Percentiles rank a stretch among this genome's conserved stretches.
Conservation (phyloP, 192 early-diverging fungal species). For the Entrophospora sp. region DNA sequence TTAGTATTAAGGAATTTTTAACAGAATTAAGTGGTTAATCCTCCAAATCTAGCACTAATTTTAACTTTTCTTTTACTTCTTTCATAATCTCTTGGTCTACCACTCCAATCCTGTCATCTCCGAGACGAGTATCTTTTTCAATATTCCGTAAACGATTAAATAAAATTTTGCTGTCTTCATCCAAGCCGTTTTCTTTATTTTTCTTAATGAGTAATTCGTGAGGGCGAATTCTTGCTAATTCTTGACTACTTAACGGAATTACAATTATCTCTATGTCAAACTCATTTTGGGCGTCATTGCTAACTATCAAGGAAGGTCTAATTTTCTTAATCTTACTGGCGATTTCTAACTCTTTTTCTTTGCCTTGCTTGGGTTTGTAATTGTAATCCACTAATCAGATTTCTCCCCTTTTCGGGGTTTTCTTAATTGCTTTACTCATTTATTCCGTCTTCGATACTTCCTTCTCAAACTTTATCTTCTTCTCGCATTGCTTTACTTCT, state of each 20-base stretch:
- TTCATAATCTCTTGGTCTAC: not conserved
- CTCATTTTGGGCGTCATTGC: conserved; percentile 5
- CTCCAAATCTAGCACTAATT: not conserved
- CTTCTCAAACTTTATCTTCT: conserved; percentile 5
- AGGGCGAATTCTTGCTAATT: not conserved
- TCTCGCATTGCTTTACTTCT: not conserved
- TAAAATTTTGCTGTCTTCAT: conserved; percentile 3
- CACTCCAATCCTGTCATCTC: not conserved
- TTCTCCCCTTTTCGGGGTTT: not conserved
- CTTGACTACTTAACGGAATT: not conserved
- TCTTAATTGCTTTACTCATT: not conserved
- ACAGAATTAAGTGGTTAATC: too few relatives aligned
- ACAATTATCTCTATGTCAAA: not conserved
- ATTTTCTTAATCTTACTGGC: not conserved
- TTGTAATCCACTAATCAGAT: not conserved
- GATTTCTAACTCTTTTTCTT: not conserved
- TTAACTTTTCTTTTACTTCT: not conserved
- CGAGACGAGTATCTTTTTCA: not conserved
- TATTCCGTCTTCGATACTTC: not conserved
- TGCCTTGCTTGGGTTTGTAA: not conserved
- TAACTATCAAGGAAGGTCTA: not conserved
- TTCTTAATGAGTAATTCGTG: not conserved
- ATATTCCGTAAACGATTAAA: not conserved
- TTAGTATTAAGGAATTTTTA: too few relatives aligned
- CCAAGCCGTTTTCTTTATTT: not conserved